Conservation (phyloP, 23 red algal species). For the Cyanidiococcus yangmingshanensis region DNA sequence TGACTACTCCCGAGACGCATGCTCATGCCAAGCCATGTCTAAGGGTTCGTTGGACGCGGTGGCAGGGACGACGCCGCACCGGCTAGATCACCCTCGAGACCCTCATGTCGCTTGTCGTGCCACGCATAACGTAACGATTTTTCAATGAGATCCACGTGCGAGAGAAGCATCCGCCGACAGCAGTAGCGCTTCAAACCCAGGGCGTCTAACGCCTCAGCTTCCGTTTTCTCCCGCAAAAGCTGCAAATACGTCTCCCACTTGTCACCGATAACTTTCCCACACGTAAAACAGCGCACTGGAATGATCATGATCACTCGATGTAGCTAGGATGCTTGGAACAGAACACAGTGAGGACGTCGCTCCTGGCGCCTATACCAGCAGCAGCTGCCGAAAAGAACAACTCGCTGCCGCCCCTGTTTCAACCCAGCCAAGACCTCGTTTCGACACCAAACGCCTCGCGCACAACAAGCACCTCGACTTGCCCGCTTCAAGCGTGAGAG, state of each 20-base stretch:
- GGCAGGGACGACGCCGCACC: not conserved
- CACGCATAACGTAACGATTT: constrained; percentile 80
- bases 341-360: too few relatives aligned
- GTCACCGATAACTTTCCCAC: constrained; percentile 88
- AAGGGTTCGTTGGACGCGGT: not conserved
- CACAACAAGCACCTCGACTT: too few relatives aligned
- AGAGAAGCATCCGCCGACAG: constrained; percentile 93
- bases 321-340: too few relatives aligned
- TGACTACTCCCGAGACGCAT: too few relatives aligned
- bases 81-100: not conserved
- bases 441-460: too few relatives aligned
- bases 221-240: constrained; percentile 62
- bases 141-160: constrained; percentile 97
- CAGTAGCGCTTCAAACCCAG: constrained; percentile 87
- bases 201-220: constrained; percentile 78
- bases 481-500: too few relatives aligned
- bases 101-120: constrained; percentile 18
- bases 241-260: constrained; percentile 81
- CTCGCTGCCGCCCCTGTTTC: too few relatives aligned
- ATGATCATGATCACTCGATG: too few relatives aligned
- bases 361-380: too few relatives aligned
- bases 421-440: too few relatives aligned
- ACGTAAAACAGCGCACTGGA: constrained; percentile 97
- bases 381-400: too few relatives aligned
- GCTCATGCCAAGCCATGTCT: too few relatives aligned